A percentile compares a stretch with the other conserved stretches of the same genome.
phyloP scores from a whole-genome alignment of 768 basidiomycete genomes.

The Saitozyma podzolica region DNA sequence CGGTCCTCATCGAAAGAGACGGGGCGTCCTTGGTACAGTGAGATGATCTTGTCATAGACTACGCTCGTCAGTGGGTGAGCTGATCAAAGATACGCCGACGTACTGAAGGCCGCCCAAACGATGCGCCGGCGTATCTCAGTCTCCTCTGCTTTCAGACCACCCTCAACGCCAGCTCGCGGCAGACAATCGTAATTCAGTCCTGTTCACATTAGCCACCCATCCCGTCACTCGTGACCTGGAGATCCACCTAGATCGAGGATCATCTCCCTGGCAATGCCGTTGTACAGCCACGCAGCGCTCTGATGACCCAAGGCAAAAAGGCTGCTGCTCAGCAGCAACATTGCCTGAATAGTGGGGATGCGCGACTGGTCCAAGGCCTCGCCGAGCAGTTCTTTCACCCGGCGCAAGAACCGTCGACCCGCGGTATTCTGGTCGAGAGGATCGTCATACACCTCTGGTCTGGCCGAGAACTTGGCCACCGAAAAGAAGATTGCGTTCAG shows the following conservation, averaged over 20 bases:
- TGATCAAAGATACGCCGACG: not conserved
- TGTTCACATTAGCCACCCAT: not conserved
- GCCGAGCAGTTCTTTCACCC: constrained; percentile 25
- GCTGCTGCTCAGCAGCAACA: constrained; percentile 28
- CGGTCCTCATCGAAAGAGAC: constrained; percentile 14
- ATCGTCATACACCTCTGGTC: constrained; percentile 25
- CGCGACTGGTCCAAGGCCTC: constrained; percentile 26
- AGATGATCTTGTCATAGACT: constrained; percentile 36
- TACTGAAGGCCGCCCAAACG: constrained; percentile 32
- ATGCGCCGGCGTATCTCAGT: constrained; percentile 27
- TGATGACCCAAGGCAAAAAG: constrained; percentile 25
- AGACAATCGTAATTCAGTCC: constrained; percentile 10
- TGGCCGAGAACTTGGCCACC: constrained; percentile 27
- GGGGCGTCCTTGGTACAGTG: constrained; percentile 33
- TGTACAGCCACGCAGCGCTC: constrained; percentile 16
- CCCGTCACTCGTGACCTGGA: not conserved
- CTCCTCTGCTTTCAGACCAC: constrained; percentile 14
- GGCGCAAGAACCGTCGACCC: constrained; percentile 18
- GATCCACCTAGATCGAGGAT: constrained; percentile 21
- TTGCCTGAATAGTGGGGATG: constrained; percentile 32
- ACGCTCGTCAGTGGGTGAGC: not conserved
- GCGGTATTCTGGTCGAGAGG: constrained; percentile 13
- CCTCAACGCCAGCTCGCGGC: not conserved
- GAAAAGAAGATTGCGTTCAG: constrained; percentile 33
- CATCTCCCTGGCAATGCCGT: constrained; percentile 25